Base-by-base conservation (phyloP, 164 flowering plant species). In the Paratinospora sagittata region DNA sequence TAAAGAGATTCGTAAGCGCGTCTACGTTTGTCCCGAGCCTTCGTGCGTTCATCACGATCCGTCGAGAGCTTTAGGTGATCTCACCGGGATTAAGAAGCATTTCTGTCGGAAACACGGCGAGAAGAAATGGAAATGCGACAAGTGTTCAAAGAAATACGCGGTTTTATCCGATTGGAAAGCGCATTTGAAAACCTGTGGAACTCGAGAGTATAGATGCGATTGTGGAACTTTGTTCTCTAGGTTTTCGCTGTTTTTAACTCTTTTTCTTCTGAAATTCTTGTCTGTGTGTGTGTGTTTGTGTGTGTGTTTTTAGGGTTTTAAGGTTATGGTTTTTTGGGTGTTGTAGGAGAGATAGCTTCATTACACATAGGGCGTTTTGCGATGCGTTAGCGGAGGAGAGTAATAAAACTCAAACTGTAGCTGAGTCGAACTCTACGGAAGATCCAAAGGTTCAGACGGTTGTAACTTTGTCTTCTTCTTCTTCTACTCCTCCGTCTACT, bases 111-210 rank as follows among this genome's bases (percentile, higher is more conserved):
- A 92, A 72, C 97, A 92, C 67, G 96, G 98, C 21, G 98, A 90
- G 88, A 92, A 92, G 91, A 90, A 89, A 75, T 90, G 83, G 84
- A 90, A 92, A 82, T 92, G 97, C 78, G 94, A 92, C 67, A 79
- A 88, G 73, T 92, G 96, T 80, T 81, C 91, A 9, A 92, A 92
- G 85, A 88, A 83, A 43, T 92, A 92, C 77, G 96, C 98, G 3
- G 98, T 92, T 0, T 88, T 82, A 52, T 90, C 96, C 45, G 98
- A 92, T 72, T 92, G 98, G 93, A 92, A 92, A 70, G 98, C 98
- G 8, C 98, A 93, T 76, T 78, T 82, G 86, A 92, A 90, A 73
- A 87, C 89, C 10, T 92, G 98, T 61, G 98, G 98, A 21, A 84
- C 90, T 16, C 70, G 82, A 65, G 98, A 92, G 79, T 92, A 92